Base-by-base conservation (phyloP, 495 filamentous ascomycete genomes). In the Talaromyces stipitatus region DNA sequence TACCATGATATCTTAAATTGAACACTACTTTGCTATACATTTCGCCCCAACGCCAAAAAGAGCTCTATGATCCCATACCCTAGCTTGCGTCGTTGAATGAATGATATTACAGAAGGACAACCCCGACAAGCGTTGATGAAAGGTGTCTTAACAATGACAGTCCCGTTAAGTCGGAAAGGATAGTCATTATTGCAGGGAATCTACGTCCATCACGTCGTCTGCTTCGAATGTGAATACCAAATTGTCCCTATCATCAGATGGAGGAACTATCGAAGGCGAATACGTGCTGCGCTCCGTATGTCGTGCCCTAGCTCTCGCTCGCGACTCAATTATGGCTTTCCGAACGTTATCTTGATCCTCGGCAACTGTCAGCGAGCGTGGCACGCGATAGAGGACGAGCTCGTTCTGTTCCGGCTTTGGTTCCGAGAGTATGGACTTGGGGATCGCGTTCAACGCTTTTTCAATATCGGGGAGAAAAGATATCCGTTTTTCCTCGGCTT, bases 381-480 rank as follows among this genome's bases (percentile, higher is more conserved):
- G 94, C 26, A 92, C 81, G 28, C 75, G 75, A 72, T 96, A 97
- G 10, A 96, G 80, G 41, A 97, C 85, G 55, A 98, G 63, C 64
- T 95, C 84, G 54, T 79, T 78, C 26, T 71, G 66, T 12, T 64
- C 66, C 10, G 70, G 62, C 26, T 72, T 71, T 4, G 72, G 64
- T 56, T 78, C 76, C 7, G 77, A 71, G 5, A 91, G 69, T 14
- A 92, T 64, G 4, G 83, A 74, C 22, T 77, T 72, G 2, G 92
- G 91, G 47, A 97, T 85, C 60, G 82, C 81, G 56, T 78, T 80
- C 36, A 97, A 72, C 60, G 85, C 85, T 69, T 86, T 89, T 61
- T 92, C 85, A 54, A 97, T 88, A 64, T 94, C 89, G 1, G 92
- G 85, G 0, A 94, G 74, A 69, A 96, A 90, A 55, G 91, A 73